Base-by-base conservation (phyloP, 352 stramenopile genomes). In the Pythium chondricola region DNA sequence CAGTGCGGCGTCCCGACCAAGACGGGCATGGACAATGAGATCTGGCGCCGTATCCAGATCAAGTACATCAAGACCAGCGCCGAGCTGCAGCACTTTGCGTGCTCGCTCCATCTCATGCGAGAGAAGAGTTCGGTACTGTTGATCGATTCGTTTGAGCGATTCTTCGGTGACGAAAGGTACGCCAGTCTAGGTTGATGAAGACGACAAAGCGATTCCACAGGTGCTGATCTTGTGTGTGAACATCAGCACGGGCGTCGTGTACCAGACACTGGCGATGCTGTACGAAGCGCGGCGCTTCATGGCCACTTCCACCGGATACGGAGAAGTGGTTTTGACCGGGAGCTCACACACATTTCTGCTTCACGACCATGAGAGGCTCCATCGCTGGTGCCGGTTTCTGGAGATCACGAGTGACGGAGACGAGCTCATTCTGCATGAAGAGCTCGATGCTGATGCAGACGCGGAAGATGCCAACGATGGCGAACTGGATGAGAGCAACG, bases 31-130 rank as follows among this genome's bases (percentile, higher is more conserved):
- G 63, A 77, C 46, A 78, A 68, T 37, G 44, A 62, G 24, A 51
- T 71, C 18, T 84, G 67, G 71, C 53, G 55, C 9, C 62, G 67
- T 38, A 83, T 85, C 43, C 64, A 69, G 56, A 80, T 88, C 69
- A 88, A 85, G 69, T 85, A 85, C 41, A 47, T 85, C 33, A 47
- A 31, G 6, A 72, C 35, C 13, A 65, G 40, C 36, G 50, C 43
- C 6, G 69, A 83, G 65, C 48, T 88, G 27, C 73, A 88, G 49
- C 62, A 74, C 30, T 85, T 83, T 45, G 16, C 79, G 17, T 85
- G 69, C 33, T 84, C 73, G 14, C 43, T 85, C 41, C 74, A 84
- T 22, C 48, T 85, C 30, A 54, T 74, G 48, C 62, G 60, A 24
- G 55, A 67, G 16, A 52, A 67, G 35, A 63, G 61, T 43, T 79